Evolutionary conservation across 1,139 yeast species (phyloP), one percentile per base, ranked within the genome.

Genomic region (Pichia sp.): DNA sequence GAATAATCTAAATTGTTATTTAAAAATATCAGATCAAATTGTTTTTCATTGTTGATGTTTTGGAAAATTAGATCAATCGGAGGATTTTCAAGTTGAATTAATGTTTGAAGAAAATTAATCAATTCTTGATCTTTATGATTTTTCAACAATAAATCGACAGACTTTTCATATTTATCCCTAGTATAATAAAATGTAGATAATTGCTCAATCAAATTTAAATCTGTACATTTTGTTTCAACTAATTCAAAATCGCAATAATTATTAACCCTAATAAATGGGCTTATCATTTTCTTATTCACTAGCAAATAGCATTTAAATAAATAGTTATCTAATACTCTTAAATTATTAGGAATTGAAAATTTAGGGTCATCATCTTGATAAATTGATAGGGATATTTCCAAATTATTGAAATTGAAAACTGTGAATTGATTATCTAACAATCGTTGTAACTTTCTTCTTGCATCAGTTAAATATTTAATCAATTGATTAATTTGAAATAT

Each of bases 151-250:
- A 87, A 70, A 11, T 71, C 66, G 40, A 92, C 65, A 0, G 97
- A 95, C 46, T 81, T 79, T 12, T 69, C 66, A 62, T 89, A 96
- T 39, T 78, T 62, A 2, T 66, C 62, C 46, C 83, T 70, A 9
- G 85, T 78, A 56, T 70, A 82, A 57, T 84, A 87, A 58, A 87
- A 92, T 58, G 87, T 96, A 12, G 87, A 73, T 37, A 92, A 68
- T 54, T 89, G 97, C 38, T 74, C 75, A 55, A 78, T 74, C 58
- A 77, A 74, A 6, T 70, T 68, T 8, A 73, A 68, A 30, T 69
- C 65, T n/a, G 68, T 67, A 31, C 90, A 71, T 45, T 77, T 71
- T 6, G 67, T 63, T 44, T 78, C 76, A 2, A 87, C 96, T 3
- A 77, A 71, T 1, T 67, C 67, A 2, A 83, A 73, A 56, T 83